phyloP scores from a whole-genome alignment of 139 green algal genomes.

The Ettlia oleoabundans region DNA sequence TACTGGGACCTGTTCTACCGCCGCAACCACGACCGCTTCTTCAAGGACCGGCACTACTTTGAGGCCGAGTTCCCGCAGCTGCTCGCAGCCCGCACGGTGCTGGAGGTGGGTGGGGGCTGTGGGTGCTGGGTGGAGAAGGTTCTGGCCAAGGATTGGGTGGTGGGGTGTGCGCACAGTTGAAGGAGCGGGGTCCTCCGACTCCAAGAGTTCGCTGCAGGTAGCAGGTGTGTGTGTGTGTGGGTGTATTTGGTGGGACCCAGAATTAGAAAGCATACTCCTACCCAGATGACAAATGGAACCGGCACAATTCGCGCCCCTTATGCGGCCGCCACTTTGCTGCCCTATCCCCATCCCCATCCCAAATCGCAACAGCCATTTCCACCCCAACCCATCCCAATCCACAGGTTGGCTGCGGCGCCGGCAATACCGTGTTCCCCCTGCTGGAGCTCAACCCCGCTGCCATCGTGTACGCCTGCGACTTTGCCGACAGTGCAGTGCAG shows the following conservation, averaged over 20 bases:
- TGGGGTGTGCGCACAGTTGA: too few relatives aligned
- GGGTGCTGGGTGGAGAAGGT: too few relatives aligned
- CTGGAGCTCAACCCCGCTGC: constrained; percentile 70
- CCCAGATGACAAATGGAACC: too few relatives aligned
- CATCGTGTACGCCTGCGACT: constrained; percentile 89
- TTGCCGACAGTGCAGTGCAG: constrained; percentile 78
- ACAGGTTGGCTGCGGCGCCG: constrained; percentile 95
- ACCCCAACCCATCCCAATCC: neutral
- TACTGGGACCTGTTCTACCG: constrained; percentile 91
- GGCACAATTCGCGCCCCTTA: too few relatives aligned
- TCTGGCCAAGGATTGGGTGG: too few relatives aligned
- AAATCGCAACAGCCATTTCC: neutral
- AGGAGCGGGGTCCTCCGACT: too few relatives aligned
- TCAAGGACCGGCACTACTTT: constrained; percentile 91
- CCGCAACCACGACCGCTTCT: constrained; percentile 79
- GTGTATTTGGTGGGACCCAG: too few relatives aligned
- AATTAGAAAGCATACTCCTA: too few relatives aligned
- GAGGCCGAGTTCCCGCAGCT: constrained; percentile 71
- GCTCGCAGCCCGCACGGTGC: constrained; percentile 27
- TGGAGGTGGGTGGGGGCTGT: constrained; percentile 52
- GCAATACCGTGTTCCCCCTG: constrained; percentile 93
- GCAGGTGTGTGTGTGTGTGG: too few relatives aligned
- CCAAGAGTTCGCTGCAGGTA: too few relatives aligned
- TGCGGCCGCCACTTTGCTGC: too few relatives aligned
- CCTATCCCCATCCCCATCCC: neutral